phyloP scores from a whole-genome alignment of 306 rosid species.

The Acacia acuminata region DNA sequence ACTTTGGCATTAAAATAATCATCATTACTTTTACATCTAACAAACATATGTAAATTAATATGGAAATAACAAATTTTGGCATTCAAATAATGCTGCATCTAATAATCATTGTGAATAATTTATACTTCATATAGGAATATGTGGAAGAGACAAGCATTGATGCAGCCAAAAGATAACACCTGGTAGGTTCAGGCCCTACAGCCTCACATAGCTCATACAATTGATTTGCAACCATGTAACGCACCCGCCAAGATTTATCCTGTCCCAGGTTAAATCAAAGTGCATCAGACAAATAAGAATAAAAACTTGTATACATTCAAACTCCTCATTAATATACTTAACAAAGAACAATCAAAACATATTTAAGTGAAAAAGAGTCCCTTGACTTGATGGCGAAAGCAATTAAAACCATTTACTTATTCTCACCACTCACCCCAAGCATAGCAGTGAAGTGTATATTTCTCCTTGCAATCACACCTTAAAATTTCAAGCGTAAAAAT shows the following conservation, averaged over 20 bases:
- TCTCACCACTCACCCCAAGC: neutral
- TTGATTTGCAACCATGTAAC: slow-evolving; percentile 93
- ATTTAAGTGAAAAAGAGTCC: neutral
- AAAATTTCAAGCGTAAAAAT: neutral
- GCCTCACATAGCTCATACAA: slow-evolving; percentile 88
- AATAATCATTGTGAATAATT: neutral
- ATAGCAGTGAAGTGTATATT: neutral
- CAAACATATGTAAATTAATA: neutral
- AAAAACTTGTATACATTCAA: neutral
- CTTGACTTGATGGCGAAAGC: neutral
- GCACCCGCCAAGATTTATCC: slow-evolving; percentile 95
- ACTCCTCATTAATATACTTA: neutral
- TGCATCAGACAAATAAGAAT: neutral
- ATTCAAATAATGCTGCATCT: neutral
- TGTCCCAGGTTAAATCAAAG: slow-evolving; percentile 31
- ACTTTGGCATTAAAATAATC: neutral
- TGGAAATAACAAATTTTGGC: neutral
- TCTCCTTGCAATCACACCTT: neutral
- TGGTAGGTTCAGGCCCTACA: slow-evolving; percentile 84
- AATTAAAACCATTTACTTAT: neutral
- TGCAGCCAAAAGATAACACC: slow-evolving; percentile 44
- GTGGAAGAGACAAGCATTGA: neutral
- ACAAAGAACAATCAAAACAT: neutral
- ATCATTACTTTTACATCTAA: neutral
- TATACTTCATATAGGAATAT: neutral